phyloP scores from a whole-genome alignment of 192 early-diverging fungal genomes.

The Coemansia pectinata region DNA sequence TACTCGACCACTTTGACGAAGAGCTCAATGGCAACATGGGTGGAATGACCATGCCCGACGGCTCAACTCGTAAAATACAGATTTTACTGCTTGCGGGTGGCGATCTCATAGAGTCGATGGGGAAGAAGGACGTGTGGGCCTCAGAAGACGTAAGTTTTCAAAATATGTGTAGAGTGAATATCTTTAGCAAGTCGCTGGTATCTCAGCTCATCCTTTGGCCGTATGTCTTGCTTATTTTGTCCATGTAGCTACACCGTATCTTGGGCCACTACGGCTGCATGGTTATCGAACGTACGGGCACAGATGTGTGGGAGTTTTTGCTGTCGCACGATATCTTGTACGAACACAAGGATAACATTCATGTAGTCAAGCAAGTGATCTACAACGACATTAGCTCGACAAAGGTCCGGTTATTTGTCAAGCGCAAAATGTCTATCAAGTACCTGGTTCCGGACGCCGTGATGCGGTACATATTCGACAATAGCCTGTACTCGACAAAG shows the following conservation, averaged over 20 bases:
- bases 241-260: constrained; percentile 75
- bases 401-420: constrained; percentile 93
- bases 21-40: constrained; percentile 77
- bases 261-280: constrained; percentile 89
- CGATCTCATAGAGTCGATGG: constrained; percentile 96
- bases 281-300: constrained; percentile 92
- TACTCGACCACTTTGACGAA: constrained; percentile 93
- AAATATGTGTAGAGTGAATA: background rate
- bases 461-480: constrained; percentile 82
- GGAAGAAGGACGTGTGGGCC: constrained; percentile 84
- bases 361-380: constrained; percentile 94
- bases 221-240: background rate
- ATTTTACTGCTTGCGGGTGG: constrained; percentile 95
- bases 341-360: constrained; percentile 85
- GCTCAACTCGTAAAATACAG: constrained; percentile 59
- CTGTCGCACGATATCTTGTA: constrained; percentile 88
- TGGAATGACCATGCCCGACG: constrained; percentile 62
- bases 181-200: background rate
- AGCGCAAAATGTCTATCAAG: constrained; percentile 90
- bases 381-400: constrained; percentile 98
- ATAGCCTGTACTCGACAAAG: constrained; percentile 71
- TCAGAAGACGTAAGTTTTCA: constrained; percentile 65
- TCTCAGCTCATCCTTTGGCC: background rate
- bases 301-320: constrained; percentile 92
- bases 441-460: constrained; percentile 92